These are phyloP conservation scores for Ganoderma leucocontextum DNA, from an alignment of 1,284 basidiomycete species.

Conservation along the genomic window DNA sequence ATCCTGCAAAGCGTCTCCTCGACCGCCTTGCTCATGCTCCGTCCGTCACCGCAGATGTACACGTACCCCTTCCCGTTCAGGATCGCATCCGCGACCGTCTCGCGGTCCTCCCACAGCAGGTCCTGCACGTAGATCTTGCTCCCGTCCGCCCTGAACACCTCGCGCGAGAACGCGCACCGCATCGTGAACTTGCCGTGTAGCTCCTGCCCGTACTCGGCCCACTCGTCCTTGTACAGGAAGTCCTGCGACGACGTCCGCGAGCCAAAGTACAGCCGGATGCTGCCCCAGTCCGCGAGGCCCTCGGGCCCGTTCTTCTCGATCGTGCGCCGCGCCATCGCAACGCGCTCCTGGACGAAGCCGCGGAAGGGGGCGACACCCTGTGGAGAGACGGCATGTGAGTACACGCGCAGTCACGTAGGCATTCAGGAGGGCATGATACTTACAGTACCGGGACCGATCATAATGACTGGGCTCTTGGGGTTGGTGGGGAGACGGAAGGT, in stretches of 20 bases:
- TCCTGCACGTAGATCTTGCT: constrained; percentile 99
- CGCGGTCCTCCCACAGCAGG: constrained; percentile 86
- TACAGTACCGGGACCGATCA: constrained; percentile 98
- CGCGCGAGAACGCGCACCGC: constrained; percentile 90
- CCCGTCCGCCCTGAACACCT: constrained; percentile 90
- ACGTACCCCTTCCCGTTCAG: constrained; percentile 94
- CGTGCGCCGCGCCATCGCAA: constrained; percentile 92
- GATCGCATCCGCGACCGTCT: constrained; percentile 87
- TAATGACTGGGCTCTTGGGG: constrained; percentile 97
- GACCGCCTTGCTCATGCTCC: constrained; percentile 94
- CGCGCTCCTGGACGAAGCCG: constrained; percentile 97
- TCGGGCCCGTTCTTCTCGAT: constrained; percentile 93
- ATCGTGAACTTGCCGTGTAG: constrained; percentile 92
- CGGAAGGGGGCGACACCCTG: constrained; percentile 98
- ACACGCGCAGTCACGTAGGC: constrained; percentile 9
- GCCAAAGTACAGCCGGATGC: constrained; percentile 95
- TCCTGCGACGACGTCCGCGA: constrained; percentile 90
- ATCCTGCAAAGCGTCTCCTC: constrained; percentile 88
- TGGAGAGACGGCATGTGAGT: constrained; percentile 4
- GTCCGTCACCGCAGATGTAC: constrained; percentile 97
- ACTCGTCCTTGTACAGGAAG: constrained; percentile 95
- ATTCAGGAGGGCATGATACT: constrained; percentile 44
- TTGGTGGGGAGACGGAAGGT: constrained; percentile 97
- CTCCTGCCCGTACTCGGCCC: constrained; percentile 88
- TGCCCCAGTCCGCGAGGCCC: constrained; percentile 94